Conservation (phyloP, 257 asterid genomes). For the Penstemon eatonii region DNA sequence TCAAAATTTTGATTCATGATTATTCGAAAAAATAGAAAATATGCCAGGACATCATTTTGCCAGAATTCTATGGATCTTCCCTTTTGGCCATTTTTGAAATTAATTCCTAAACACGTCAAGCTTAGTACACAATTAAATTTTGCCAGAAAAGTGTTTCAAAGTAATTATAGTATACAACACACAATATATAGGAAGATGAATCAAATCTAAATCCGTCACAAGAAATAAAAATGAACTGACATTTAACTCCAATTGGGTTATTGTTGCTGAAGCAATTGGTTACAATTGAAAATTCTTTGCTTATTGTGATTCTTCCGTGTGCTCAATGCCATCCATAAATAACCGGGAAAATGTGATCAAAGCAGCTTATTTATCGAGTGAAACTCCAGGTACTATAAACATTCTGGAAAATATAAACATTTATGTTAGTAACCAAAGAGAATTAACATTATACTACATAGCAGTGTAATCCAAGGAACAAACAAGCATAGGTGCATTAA, state of each 20-base stretch:
- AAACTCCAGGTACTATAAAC: background rate
- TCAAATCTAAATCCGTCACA: background rate
- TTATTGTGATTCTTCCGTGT: background rate
- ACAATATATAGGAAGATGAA: background rate
- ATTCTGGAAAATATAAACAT: conserved; percentile 12
- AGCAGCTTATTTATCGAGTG: background rate
- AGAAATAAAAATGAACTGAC: background rate
- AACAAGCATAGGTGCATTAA: too few relatives aligned
- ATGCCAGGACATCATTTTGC: too few relatives aligned
- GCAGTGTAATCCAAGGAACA: too few relatives aligned
- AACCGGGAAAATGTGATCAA: conserved; percentile 29
- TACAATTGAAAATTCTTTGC: background rate
- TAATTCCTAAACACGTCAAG: too few relatives aligned
- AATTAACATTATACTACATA: too few relatives aligned
- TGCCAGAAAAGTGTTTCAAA: background rate
- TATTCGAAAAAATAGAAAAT: too few relatives aligned
- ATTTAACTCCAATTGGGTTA: background rate
- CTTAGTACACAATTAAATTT: background rate
- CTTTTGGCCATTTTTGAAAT: too few relatives aligned
- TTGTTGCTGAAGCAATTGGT: conserved; percentile 8
- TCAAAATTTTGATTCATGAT: too few relatives aligned
- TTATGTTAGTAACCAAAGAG: background rate
- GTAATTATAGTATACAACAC: background rate
- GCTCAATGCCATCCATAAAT: conserved; percentile 15
- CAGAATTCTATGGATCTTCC: too few relatives aligned